Base-by-base conservation (phyloP, 2,329 filamentous ascomycete species). In the Colletotrichum euphorbiae region DNA sequence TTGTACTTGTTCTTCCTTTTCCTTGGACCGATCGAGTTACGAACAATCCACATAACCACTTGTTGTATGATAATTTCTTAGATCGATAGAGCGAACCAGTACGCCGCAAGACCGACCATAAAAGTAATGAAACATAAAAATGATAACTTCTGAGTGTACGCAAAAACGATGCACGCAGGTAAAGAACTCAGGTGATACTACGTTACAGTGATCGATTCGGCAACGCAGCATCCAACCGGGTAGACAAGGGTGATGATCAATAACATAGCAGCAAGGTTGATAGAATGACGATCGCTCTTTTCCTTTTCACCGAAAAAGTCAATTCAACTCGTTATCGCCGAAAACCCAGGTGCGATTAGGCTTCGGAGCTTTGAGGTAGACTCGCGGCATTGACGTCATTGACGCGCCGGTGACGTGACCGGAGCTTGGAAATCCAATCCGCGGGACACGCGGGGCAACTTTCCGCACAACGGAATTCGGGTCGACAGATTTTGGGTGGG, bases 341-440 rank as follows among this genome's bases (percentile, higher is more conserved):
- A 24, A 48, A 40, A 54, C 28, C 2, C 21, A 51, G 15, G 1
- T 28, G 12, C 40, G 51, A 12, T 40, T 17, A 33, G 21, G 33
- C 33, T 11, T 19, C 31, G 31, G 7, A 59, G 12, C 31, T 24
- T 33, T 15, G 21, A 45, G 60, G 60, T 38, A 68, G 13, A 48
- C 19, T 68, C 40, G 48, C 40, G 54, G 55, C 33, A 31, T 33
- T 38, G 59, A 66, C 66, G 66, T 68, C 66, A 68, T 58, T 59
- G 61, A 43, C 54, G 54, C 54, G 36, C 11, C 61, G 46, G 61
- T 68, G 65, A 68, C 65, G 65, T 68, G 65, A 64, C 46, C 46
- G 19, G 24, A 33, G 15, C 48, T 9, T 28, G 12, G 12, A 51
- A 51, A 12, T 17, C 13, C 36, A 45, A n/a, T 7, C 15, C 28